Base-by-base conservation (phyloP, 2,329 filamentous ascomycete species). In the Pseudopithomyces maydicus region DNA sequence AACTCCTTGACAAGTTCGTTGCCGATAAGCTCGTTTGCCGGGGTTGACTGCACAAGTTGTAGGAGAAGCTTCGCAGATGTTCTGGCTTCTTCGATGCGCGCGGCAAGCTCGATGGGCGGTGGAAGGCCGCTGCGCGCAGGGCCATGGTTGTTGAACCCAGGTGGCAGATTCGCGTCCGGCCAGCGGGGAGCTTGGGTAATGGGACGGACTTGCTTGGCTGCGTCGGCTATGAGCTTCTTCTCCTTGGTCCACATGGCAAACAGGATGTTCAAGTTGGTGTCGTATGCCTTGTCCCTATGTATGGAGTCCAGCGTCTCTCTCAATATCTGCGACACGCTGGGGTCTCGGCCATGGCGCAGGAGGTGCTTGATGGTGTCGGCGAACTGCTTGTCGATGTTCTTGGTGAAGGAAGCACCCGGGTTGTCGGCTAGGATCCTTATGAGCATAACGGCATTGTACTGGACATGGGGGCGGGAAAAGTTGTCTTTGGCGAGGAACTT, bases 381-480 rank as follows among this genome's bases (percentile, higher is more conserved):
- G 71, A 97, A 98, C 69, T 91, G 91, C 70, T 88, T 84, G 76
- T 97, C 93, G 41, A 98, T 77, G 74, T 96, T 93, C 64, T 90
- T 85, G n/a, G 94, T 97, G 71, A 99, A 99, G 1, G 88, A 92
- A 52, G 85, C 84, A 29, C 94, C 94, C 0, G 95, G 95, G 74
- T 99, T 97, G 75, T 98, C 93, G 66, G 88, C 84, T 63, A 99
- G 81, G 70, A 99, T 99, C 59, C 94, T 89, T 65, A 96, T 83
- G 54, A 99, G 85, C 95, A 98, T 98, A 70, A 98, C 88, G 61
- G 92, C 90, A 79, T 98, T 97, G 83, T 97, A 98, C 77, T 98
- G 94, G 65, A 88, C 87, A 67, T 90, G 87, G 10, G 91, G 86
- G 43, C 81, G 78, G 33, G 73, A 73, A 63, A 78, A 82, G 77